A percentile compares a stretch with the other conserved stretches of the same genome.
phyloP scores from a whole-genome alignment of 2,329 filamentous ascomycete genomes.

The Epichloe sylvatica region DNA sequence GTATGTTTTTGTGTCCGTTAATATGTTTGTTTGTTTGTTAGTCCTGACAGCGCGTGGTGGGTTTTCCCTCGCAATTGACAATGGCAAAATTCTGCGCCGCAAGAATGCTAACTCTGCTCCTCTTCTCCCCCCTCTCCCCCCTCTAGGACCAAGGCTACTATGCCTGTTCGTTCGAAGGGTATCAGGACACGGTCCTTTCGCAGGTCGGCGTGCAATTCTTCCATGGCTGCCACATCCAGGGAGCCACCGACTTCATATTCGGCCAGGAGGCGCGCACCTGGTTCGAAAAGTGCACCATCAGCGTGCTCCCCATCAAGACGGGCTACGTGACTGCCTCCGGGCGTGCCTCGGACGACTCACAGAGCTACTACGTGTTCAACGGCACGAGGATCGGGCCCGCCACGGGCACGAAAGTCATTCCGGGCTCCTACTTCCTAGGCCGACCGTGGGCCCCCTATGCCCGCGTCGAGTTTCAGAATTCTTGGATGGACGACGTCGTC shows the following conservation, averaged over 20 bases:
- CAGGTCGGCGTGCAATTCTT: slow-evolving; percentile 34
- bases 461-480: neutral
- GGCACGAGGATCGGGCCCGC: neutral
- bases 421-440: neutral
- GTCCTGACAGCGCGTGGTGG: no score
- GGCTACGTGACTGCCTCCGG: neutral
- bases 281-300: slow-evolving; percentile 23
- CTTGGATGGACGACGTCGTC: neutral
- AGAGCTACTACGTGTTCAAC: neutral
- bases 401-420: neutral
- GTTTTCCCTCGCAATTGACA: neutral
- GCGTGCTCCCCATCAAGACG: neutral
- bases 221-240: slow-evolving; percentile 27
- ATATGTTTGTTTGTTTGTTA: no score
- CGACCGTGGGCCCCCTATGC: neutral
- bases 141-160: slow-evolving; percentile 26
- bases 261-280: slow-evolving; percentile 26
- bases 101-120: neutral
- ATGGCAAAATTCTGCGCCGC: neutral
- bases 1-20: neutral
- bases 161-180: slow-evolving; percentile 30
- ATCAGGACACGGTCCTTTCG: slow-evolving; percentile 35
- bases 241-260: slow-evolving; percentile 29
- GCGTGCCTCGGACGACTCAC: neutral
- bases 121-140: no score